Base-by-base conservation (phyloP, 768 basidiomycete genomes). In the Thelephora ganbajun region DNA sequence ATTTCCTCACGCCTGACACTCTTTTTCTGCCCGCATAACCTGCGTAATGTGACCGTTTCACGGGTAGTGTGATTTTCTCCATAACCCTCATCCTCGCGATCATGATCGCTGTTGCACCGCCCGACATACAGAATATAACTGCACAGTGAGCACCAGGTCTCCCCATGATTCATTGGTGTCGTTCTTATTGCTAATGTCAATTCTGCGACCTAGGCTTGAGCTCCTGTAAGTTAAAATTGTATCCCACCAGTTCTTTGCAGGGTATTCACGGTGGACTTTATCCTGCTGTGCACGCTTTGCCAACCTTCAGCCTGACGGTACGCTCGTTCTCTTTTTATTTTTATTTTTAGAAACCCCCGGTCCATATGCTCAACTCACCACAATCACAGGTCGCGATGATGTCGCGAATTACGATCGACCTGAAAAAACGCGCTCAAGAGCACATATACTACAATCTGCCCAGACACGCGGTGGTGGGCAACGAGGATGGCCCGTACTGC, bases 351-450 rank as follows among this genome's bases (percentile, higher is more conserved):
- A n/a, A n/a, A n/a, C n/a, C n/a, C n/a, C n/a, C n/a, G n/a, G n/a
- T n/a, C n/a, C n/a, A n/a, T n/a, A n/a, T n/a, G n/a, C n/a, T n/a
- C n/a, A n/a, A n/a, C n/a, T n/a, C n/a, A n/a, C n/a, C n/a, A n/a
- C n/a, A n/a, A n/a, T n/a, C n/a, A n/a, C 12, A 41, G 39, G 76
- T 81, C 11, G 67, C 76, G 0, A 82, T 80, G 75, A 79, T 80
- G 70, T 80, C 77, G 2, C 70, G 80, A 6, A 80, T 82, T 44
- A 80, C 79, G 1, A 68, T 81, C 20, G 75, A 73, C 57, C 66
- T 81, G 9, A 73, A 64, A 59, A 74, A 71, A 35, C 53, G 56
- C 22, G 55, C 52, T 13, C 50, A 51, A 44, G 20, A 36, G 26
- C 26, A 30, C 26, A 9, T 30, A 30, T 9, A 30, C 26, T 30